Base-by-base conservation (phyloP, 257 asterid species). In the Solanum appendiculatum region DNA sequence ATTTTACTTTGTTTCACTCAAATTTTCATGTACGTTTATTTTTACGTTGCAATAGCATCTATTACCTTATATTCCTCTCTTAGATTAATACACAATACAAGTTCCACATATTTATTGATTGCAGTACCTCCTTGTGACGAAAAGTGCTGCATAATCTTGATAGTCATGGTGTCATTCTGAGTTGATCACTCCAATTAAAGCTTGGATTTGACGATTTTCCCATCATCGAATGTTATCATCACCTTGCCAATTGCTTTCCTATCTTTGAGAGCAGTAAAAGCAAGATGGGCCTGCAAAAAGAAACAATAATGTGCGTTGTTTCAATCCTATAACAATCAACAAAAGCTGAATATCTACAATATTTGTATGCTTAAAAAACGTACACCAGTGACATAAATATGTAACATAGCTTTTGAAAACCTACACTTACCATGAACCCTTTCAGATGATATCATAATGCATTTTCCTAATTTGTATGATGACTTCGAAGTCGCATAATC, bases 221-320 rank as follows among this genome's bases (percentile, higher is more conserved):
- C 89, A 84, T 92, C 93, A 66, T 92, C 94, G 16, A 95, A 92
- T 48, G 91, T 89, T 73, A 97, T 91, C 96, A 97, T 86, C 92
- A 95, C 99, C 92, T 97, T 97, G 70, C 99, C 99, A 86, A 97
- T 94, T 84, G 96, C 99, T 90, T 92, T 94, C 86, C 99, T 90
- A 73, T 95, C 97, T 92, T 94, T 92, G 33, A 97, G 94, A 18
- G 98, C 98, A 73, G 93, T 87, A 75, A 97, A 95, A 23, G 99
- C 99, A 72, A 91, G 96, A 90, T 95, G 87, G 75, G 99, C 98
- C 98, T 94, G 94, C 74, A 84, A 86, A 88, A 86, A 83, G 70
- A n/a, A 82, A 74, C 58, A 63, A 69, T 18, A 75, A 85, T 86
- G 37, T 63, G 80, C 60, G 12, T 34, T 83, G 18, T 31, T 51